phyloP scores from a whole-genome alignment of 2,329 filamentous ascomycete genomes.

The Tolypocladium album region DNA sequence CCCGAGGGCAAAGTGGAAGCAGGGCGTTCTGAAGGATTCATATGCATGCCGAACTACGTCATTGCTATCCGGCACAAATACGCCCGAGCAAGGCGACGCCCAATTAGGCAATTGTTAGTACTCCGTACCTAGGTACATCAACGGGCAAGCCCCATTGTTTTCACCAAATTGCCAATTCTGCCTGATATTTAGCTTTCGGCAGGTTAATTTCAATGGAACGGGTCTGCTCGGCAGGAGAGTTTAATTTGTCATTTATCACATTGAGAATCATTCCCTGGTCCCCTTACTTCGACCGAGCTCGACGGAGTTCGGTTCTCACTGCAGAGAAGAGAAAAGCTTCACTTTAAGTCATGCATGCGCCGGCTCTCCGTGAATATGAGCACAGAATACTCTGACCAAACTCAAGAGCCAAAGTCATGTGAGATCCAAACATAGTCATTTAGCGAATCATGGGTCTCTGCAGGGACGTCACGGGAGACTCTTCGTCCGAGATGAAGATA shows the following conservation, averaged over 20 bases:
- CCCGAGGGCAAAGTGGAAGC: background rate
- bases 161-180: background rate
- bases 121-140: background rate
- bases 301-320: background rate
- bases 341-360: too few species aligned
- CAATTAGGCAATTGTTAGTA: background rate
- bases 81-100: background rate
- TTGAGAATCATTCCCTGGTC: background rate
- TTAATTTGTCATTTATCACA: background rate
- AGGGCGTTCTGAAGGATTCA: background rate
- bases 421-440: too few species aligned
- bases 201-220: too few species aligned
- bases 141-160: background rate
- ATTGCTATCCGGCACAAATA: background rate
- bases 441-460: too few species aligned
- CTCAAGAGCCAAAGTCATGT: too few species aligned
- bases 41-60: background rate
- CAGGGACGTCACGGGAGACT: too few species aligned
- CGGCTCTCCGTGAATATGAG: too few species aligned
- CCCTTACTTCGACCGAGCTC: background rate
- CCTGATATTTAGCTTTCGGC: background rate
- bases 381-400: too few species aligned
- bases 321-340: background rate
- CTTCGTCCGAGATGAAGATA: too few species aligned
- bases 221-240: too few species aligned